phyloP scores from a whole-genome alignment of 768 basidiomycete species.

The Auriscalpium orientale region DNA sequence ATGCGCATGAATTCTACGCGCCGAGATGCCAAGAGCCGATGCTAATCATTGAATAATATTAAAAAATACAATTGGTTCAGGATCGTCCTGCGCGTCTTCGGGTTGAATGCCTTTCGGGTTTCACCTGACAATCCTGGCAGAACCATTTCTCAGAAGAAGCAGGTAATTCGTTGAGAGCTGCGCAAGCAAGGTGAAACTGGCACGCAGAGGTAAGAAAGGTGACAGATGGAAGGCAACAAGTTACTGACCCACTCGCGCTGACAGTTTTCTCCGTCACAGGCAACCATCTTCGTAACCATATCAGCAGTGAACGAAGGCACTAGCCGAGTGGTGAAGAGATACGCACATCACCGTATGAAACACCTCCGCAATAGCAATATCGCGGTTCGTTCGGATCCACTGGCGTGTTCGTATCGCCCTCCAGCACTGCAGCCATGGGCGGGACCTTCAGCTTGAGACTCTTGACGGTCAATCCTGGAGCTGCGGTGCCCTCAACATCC shows the following conservation, averaged over 20 bases:
- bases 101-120: background rate
- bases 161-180: constrained; percentile 42
- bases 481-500: constrained; percentile 5
- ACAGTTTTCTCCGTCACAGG: constrained; percentile 68
- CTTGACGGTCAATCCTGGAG: background rate
- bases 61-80: no score
- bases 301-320: background rate
- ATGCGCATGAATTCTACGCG: no score
- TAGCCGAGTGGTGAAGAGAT: background rate
- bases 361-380: constrained; percentile 79
- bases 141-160: constrained; percentile 59
- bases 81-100: background rate
- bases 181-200: constrained; percentile 71
- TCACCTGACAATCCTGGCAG: constrained; percentile 50
- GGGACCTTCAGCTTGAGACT: constrained; percentile 31
- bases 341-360: constrained; percentile 72
- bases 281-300: constrained; percentile 61
- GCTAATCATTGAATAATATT: no score
- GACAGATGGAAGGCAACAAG: background rate
- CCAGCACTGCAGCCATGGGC: constrained; percentile 15
- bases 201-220: background rate
- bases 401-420: constrained; percentile 11
- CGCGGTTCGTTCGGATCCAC: constrained; percentile 35
- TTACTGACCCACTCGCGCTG: constrained; percentile 74
- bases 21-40: no score